Percentiles rank a stretch among this genome's conserved stretches.
Conservation (phyloP, 1,284 basidiomycete genomes). For the Dichomitus squalens region DNA sequence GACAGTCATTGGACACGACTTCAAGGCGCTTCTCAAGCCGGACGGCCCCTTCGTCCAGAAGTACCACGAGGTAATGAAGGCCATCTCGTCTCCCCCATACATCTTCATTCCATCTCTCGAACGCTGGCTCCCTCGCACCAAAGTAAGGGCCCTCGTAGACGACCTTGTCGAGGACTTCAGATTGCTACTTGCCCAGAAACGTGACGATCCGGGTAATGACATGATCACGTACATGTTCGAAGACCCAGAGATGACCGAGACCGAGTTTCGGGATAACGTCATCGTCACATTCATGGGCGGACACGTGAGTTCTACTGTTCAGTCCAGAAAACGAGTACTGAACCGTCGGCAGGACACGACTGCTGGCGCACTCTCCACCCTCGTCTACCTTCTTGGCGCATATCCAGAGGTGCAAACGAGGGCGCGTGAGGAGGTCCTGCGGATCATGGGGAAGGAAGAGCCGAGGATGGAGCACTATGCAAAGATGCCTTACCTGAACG, state of each 20-base stretch:
- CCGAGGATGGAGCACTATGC: constrained; percentile 29
- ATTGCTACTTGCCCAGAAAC: constrained; percentile 28
- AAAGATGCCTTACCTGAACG: constrained; percentile 30
- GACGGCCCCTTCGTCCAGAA: constrained; percentile 33
- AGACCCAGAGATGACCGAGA: constrained; percentile 30
- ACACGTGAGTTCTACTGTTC: constrained; percentile 27
- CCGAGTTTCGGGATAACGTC: constrained; percentile 36
- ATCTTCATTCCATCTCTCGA: constrained; percentile 36
- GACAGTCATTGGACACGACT: constrained; percentile 38
- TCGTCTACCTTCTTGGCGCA: constrained; percentile 36
- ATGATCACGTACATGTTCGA: constrained; percentile 37
- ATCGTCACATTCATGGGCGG: constrained; percentile 38
- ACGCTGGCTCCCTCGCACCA: constrained; percentile 29
- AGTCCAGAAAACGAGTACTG: background rate
- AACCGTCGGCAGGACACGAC: constrained; percentile 33
- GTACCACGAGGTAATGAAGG: constrained; percentile 36
- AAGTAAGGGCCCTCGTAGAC: constrained; percentile 28
- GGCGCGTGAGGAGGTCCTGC: constrained; percentile 32
- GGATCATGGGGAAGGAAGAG: constrained; percentile 22
- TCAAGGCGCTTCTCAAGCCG: constrained; percentile 33
- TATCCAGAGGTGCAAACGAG: constrained; percentile 31
- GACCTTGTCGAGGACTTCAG: constrained; percentile 28
- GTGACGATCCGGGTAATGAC: constrained; percentile 34
- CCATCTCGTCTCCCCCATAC: constrained; percentile 34
- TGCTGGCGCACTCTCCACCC: constrained; percentile 34